Conservation (phyloP, 495 filamentous ascomycete species). For the Apiosordaria backusii region DNA sequence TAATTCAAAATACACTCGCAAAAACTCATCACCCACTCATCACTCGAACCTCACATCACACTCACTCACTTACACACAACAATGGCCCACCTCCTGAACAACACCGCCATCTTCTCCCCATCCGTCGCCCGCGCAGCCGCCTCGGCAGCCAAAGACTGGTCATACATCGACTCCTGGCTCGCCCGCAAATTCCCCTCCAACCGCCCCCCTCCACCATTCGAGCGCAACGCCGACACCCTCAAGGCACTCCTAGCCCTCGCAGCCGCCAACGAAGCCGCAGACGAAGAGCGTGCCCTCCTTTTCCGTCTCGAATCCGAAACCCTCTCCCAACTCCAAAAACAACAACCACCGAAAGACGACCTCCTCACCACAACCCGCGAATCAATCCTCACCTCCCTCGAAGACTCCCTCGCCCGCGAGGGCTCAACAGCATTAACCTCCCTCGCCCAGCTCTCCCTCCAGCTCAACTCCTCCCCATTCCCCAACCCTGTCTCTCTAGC, state of each 20-base stretch:
- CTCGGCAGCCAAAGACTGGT: slow-evolving; percentile 77
- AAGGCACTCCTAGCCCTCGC: slow-evolving; percentile 71
- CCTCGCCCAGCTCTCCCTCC: slow-evolving; percentile 38
- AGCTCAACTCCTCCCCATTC: slow-evolving; percentile 27
- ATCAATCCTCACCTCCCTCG: slow-evolving; percentile 36
- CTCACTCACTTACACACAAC: background rate
- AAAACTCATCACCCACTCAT: background rate
- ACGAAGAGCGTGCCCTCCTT: slow-evolving; percentile 65
- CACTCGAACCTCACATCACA: background rate
- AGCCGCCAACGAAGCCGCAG: slow-evolving; percentile 72
- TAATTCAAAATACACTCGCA: background rate
- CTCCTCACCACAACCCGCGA: slow-evolving; percentile 38
- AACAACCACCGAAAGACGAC: background rate
- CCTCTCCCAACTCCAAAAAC: slow-evolving; percentile 44
- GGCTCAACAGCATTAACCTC: slow-evolving; percentile 41
- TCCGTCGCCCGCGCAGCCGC: slow-evolving; percentile 62
- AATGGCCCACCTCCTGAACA: slow-evolving; percentile 54
- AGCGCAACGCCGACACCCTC: slow-evolving; percentile 81
- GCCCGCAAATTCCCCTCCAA: slow-evolving; percentile 52
- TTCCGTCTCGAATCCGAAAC: slow-evolving; percentile 58
- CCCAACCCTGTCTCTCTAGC: slow-evolving; percentile 37
- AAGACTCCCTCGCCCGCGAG: slow-evolving; percentile 40
- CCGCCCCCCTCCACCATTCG: slow-evolving; percentile 57
- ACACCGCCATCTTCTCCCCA: slow-evolving; percentile 64
- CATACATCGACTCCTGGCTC: slow-evolving; percentile 81